A percentile compares a stretch with the other conserved stretches of the same genome.
Conservation (phyloP, 179 eudicot genomes). For the Vitellaria paradoxa region DNA sequence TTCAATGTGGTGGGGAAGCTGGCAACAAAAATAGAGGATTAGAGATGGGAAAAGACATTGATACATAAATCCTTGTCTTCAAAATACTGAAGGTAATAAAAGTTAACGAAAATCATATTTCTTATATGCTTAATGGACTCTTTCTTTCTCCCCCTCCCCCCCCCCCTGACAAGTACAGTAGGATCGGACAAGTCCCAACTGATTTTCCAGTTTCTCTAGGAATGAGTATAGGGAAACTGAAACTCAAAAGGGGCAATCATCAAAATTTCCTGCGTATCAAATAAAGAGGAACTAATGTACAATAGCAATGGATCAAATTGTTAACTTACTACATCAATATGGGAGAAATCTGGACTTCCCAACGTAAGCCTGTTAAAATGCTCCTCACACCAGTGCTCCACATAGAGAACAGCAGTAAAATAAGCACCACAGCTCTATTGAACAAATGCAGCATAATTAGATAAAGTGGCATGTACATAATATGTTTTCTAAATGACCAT, state of each 20-base stretch:
- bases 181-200: background rate
- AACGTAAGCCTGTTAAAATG: conserved; percentile 68
- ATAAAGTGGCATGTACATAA: conserved; percentile 8
- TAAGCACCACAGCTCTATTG: conserved; percentile 79
- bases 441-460: conserved; percentile 12
- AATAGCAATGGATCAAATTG: background rate
- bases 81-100: background rate
- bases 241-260: background rate
- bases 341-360: conserved; percentile 94
- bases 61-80: background rate
- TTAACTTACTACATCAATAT: conserved; percentile 63
- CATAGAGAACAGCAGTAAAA: conserved; percentile 93
- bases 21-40: conserved; percentile 17
- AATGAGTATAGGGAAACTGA: background rate
- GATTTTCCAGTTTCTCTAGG: background rate
- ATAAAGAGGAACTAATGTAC: background rate
- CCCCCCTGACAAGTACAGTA: background rate
- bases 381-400: conserved; percentile 98
- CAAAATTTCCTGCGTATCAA: background rate
- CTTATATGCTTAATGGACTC: background rate
- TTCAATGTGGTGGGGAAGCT: conserved; percentile 81
- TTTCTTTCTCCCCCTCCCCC: background rate
- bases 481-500: background rate
- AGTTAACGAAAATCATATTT: background rate
- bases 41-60: background rate